phyloP scores from a whole-genome alignment of 495 filamentous ascomycete genomes.

The Rhizodiscina lignyota region DNA sequence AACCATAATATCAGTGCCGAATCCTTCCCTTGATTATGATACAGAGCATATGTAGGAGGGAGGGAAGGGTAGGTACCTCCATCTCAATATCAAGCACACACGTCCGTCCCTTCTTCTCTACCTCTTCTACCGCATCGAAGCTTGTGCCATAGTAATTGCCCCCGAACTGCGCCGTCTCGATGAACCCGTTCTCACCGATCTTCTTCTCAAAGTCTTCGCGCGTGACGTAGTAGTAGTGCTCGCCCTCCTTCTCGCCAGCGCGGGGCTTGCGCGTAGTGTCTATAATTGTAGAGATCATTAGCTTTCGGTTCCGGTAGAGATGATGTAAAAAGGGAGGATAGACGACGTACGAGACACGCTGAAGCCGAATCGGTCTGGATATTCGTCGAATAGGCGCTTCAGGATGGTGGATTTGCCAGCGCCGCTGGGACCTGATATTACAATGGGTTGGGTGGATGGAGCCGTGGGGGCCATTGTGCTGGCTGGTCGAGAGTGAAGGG shows the following conservation, averaged over 20 bases:
- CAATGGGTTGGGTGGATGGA: constrained; percentile 58
- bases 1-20: constrained; percentile 4
- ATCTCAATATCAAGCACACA: constrained; percentile 86
- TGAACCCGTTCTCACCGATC: constrained; percentile 54
- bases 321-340: not conserved
- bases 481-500: no score
- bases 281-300: not conserved
- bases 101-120: constrained; percentile 46
- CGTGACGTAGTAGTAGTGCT: constrained; percentile 67
- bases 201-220: constrained; percentile 53
- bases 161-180: constrained; percentile 81
- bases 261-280: constrained; percentile 71
- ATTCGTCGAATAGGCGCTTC: constrained; percentile 47
- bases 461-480: no score
- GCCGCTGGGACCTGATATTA: constrained; percentile 75
- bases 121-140: constrained; percentile 55
- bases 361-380: constrained; percentile 63
- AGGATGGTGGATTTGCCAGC: constrained; percentile 82
- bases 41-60: not conserved
- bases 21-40: no score
- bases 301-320: not conserved
- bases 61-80: constrained; percentile 35
- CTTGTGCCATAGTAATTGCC: constrained; percentile 80
- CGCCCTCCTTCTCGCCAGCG: constrained; percentile 54
- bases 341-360: constrained; percentile 55